Evolutionary conservation across 805 yeast genomes (phyloP), one percentile per base, ranked within the genome.

Genomic region (Candida wancherniae): DNA sequence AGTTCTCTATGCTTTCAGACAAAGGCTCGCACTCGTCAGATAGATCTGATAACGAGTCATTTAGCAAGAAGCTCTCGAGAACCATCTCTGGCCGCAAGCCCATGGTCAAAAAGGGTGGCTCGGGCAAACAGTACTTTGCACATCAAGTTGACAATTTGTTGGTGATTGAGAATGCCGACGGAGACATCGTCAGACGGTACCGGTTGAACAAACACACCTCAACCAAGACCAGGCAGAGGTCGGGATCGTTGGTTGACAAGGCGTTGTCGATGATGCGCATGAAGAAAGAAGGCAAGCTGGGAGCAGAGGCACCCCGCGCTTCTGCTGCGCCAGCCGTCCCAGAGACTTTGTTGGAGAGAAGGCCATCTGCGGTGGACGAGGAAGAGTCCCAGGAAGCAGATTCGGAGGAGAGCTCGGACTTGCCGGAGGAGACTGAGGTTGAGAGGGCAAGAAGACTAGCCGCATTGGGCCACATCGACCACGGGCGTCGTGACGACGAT

Each of bases 91-190:
- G 39, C 15, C 44, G 45, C 18, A 52, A 48, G 33, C 53, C 61
- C 1, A 54, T 45, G 21, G 55, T 58, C 36, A 53, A 44, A 19
- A 62, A 58, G 39, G 37, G 39, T 18, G 62, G 57, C 14, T 58
- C 60, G 51, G 42, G 43, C 9, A 42, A 42, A 25, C 23, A 31
- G 19, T 45, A 32, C 45, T 75, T 63, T 57, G 97, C 96, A 1
- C 90, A 79, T 56, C 83, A 81, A 55, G 67, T 84, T 23, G 92
- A 80, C 50, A 78, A 85, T 47, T 67, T 77, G 37, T 73, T 92
- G 33, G 69, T 86, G 36, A 80, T 92, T 35, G 98, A 90, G 56
- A 84, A 87, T 48, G 84, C 75, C 26, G 95, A 88, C 9, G 98
- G 97, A 42, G 97, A 90, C 46, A 75, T 92, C 34, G 65, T 92